Conservation (phyloP, 371 early-diverging fungal genomes). For the Haplosporangium sp. region DNA sequence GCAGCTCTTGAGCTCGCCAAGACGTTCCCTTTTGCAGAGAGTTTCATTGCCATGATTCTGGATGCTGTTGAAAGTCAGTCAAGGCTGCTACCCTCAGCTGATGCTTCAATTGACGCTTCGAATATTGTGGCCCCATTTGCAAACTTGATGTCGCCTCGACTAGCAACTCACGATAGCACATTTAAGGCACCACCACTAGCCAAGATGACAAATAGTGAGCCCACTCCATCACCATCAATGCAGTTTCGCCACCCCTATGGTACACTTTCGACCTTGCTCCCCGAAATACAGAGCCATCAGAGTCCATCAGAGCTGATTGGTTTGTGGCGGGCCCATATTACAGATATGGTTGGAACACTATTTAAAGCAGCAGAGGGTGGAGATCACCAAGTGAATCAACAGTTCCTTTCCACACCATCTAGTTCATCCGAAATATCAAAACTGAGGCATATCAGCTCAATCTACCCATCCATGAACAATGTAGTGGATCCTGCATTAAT, state of each 20-base stretch:
- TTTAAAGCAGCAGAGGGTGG: no score
- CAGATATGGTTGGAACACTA: constrained; percentile 27
- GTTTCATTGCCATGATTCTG: constrained; percentile 49
- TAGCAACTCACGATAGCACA: constrained; percentile 43
- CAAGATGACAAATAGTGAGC: constrained; percentile 51
- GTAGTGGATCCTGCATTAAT: no score
- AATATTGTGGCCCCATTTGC: constrained; percentile 52
- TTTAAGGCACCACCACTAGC: constrained; percentile 50
- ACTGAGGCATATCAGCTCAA: no score
- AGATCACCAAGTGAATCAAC: no score
- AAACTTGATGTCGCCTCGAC: constrained; percentile 43
- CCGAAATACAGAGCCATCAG: constrained; percentile 31
- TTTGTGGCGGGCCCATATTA: constrained; percentile 51
- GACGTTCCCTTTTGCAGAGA: constrained; percentile 55
- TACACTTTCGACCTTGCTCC: constrained; percentile 50
- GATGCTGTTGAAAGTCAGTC: constrained; percentile 54
- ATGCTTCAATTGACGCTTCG: constrained; percentile 50
- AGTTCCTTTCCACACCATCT: no score
- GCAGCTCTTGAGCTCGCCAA: constrained; percentile 54
- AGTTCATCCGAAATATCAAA: no score
- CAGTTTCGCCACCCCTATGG: constrained; percentile 55
- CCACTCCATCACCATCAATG: constrained; percentile 52
- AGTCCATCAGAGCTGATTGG: constrained; percentile 44
- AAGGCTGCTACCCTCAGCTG: constrained; percentile 48
- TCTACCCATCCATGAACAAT: no score